Base-by-base conservation (phyloP, 1,284 basidiomycete species). In the Hypsizygus ulmarius region DNA sequence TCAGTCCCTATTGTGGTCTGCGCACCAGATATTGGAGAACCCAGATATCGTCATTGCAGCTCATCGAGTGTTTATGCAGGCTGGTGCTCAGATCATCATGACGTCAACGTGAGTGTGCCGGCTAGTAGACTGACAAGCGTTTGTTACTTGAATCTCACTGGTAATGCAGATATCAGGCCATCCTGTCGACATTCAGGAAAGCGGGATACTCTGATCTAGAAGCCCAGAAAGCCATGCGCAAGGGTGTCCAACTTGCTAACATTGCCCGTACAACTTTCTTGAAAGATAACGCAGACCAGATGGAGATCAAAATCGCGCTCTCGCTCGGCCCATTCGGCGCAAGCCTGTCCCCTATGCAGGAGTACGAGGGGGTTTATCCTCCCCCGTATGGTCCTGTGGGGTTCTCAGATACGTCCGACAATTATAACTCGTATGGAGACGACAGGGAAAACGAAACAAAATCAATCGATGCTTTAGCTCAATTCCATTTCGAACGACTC, bases 291-390 rank as follows among this genome's bases (percentile, higher is more conserved):
- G 29, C 39, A 39, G 52, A 27, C 39, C 21, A 16, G 34, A 14
- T 33, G 42, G 60, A 61, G 30, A 62, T 74, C 39, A 68, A 67
- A 37, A 75, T 90, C 38, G 84, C 79, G 0, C 72, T 93, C 2
- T 87, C 87, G 3, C 67, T 92, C 14, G 89, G 90, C 6, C 82
- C 87, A 0, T 90, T 79, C 57, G 89, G 90, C 30, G 82, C 86
- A 1, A 82, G 78, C 1, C 69, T 90, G 11, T 63, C 65, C 5
- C 82, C 84, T 0, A 77, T 83, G 21, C 84, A 90, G 56, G 89
- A 92, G 61, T 91, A 84, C 58, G 73, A 76, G 49, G 89, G 86
- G 5, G 70, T 79, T 53, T 91, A 90, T 58, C 87, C 89, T 1
- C 81, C 84, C 0, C 87, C 87, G 0, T 89, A 78, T 55, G 88